Conservation (phyloP, 2,329 filamentous ascomycete species). For the Cryphonectria carpinicola region DNA sequence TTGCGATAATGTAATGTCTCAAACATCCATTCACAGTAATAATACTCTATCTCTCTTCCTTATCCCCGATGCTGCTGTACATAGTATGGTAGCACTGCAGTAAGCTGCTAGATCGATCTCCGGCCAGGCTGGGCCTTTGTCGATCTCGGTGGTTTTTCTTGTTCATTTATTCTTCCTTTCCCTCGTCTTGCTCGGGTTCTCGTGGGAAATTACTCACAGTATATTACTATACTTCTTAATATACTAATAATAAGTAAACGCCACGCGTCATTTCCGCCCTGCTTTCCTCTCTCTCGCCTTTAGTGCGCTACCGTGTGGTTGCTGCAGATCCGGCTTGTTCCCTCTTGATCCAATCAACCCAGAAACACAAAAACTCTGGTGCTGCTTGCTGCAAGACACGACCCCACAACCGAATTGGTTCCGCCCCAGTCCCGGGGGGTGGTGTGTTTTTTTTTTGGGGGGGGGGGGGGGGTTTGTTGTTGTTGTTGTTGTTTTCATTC, state of each 20-base stretch:
- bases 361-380: not conserved
- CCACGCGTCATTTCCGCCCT: not conserved
- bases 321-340: not conserved
- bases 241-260: not conserved
- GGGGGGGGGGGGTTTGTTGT: too few species aligned
- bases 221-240: not conserved
- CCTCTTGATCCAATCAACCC: too few species aligned
- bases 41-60: too few species aligned
- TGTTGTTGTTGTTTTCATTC: too few species aligned
- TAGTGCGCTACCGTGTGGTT: not conserved
- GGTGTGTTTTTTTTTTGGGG: not conserved
- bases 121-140: not conserved
- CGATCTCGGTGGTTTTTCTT: not conserved
- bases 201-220: too few species aligned
- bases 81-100: not conserved
- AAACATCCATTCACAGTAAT: not conserved
- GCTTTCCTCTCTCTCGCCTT: not conserved
- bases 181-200: too few species aligned
- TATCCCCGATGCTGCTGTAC: too few species aligned
- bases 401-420: not conserved
- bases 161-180: too few species aligned
- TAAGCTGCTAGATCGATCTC: not conserved
- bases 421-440: too few species aligned
- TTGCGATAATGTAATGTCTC: not conserved
- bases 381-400: not conserved